Evolutionary conservation across 2,329 filamentous ascomycete species (phyloP), one percentile per base, ranked within the genome.

Genomic region (Whalleya microplaca): DNA sequence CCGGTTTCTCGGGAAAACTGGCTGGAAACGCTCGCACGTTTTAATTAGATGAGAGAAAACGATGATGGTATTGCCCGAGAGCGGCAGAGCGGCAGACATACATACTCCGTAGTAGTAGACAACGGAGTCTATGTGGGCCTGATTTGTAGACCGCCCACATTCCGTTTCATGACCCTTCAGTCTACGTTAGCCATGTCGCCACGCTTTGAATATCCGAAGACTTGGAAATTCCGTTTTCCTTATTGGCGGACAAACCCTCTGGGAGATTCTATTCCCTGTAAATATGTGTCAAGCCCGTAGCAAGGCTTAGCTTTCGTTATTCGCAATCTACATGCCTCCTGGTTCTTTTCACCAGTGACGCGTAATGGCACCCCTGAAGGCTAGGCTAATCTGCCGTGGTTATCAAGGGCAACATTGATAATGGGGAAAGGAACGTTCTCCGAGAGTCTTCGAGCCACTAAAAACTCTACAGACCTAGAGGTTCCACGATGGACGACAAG

Each of bases 61-160:
- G 5, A 37, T 12, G 32, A 37, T 14, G 10, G 3, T 37, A 7
- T 37, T 37, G 10, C 32, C 32, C 6, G 32, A 37, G 32, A 12
- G 4, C 23, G 23, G 23, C 23, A 37, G 32, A 12, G 4, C 23
- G 23, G 23, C 23, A 27, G 23, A 27, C 23, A 27, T 27, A 9
- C 23, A 27, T n/a, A n/a, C n/a, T n/a, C n/a, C 27, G 27, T 12
- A 12, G 27, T 12, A 12, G 5, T 12, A 12, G 27, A 29, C 5
- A 37, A 37, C 32, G 32, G 27, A 51, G 43, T 45, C 58, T 45
- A 58, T 53, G 58, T 61, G 58, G 55, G 53, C 52, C 58, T 29
- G 50, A 56, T 56, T 61, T 55, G 58, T 61, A 49, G 53, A 56
- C 55, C 43, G 41, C 42, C 52, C 53, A 53, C 58, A 53, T 48